phyloP scores from a whole-genome alignment of 176 grass and related monocot species.

The Alloteropsis semialata region DNA sequence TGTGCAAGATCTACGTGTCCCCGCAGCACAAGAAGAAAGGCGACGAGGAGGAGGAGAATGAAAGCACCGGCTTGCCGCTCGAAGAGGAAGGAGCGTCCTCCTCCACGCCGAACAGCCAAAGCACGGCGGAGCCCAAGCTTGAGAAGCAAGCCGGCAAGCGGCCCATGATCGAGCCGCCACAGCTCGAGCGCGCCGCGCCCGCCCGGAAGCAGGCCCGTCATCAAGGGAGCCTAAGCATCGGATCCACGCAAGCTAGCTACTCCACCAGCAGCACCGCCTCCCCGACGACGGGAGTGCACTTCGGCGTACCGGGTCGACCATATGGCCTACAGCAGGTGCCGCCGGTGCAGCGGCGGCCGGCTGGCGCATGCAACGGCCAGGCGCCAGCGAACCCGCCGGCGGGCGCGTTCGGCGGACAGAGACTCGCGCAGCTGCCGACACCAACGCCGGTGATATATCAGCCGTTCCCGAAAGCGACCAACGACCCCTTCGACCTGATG shows the following conservation, averaged over 20 bases:
- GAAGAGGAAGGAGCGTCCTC: not conserved
- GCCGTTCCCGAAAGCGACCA: not conserved
- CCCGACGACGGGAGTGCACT: not conserved
- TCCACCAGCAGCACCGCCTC: not conserved
- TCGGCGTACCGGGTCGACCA: not conserved
- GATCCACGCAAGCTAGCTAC: not conserved
- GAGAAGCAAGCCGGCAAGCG: not conserved
- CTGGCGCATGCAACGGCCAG: not conserved
- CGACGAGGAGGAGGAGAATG: not conserved
- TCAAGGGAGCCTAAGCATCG: not conserved
- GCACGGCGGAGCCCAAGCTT: not conserved
- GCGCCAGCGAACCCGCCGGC: not conserved
- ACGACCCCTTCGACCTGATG: not conserved
- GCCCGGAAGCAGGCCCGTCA: not conserved
- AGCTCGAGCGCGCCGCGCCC: not conserved
- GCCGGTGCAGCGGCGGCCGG: not conserved
- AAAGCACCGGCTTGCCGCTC: not conserved
- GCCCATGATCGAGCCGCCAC: not conserved
- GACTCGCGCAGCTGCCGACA: not conserved
- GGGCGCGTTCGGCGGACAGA: not conserved
- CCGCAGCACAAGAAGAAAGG: not conserved
- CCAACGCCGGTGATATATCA: not conserved
- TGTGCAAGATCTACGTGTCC: slow-evolving; percentile 37
- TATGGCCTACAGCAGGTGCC: not conserved
- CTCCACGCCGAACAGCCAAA: not conserved